These are phyloP conservation scores for Poa annua DNA, from an alignment of 176 grass and related monocot species.

Conservation along the genomic window DNA sequence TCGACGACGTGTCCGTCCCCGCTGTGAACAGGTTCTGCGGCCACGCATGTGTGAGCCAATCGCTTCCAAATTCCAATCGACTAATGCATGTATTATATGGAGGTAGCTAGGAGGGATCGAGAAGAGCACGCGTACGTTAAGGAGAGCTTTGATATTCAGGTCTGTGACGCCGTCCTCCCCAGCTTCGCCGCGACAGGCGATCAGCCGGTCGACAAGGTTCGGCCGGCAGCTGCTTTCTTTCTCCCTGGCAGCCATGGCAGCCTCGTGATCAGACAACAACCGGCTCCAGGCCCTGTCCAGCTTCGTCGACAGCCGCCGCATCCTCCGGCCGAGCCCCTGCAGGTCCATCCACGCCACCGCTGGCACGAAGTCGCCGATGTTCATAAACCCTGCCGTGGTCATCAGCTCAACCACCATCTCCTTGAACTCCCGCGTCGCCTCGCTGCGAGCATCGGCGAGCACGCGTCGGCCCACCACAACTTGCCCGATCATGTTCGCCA, in stretches of 20 bases:
- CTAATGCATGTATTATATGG: background rate
- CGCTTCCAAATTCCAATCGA: background rate
- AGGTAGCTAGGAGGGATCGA: no score
- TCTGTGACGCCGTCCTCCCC: background rate
- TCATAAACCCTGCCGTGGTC: background rate
- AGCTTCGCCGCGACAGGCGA: background rate
- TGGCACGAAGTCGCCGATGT: conserved; percentile 1
- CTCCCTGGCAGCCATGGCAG: background rate
- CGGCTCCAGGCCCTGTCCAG: background rate
- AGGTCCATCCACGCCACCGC: conserved; percentile 4
- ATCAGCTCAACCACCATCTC: conserved; percentile 17
- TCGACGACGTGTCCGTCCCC: conserved; percentile 17
- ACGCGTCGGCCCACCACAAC: background rate
- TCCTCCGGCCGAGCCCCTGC: conserved; percentile 14
- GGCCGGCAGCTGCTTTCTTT: background rate
- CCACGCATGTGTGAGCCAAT: no score
- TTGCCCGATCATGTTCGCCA: background rate
- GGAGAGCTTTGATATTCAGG: conserved; percentile 16
- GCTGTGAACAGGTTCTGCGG: conserved; percentile 16
- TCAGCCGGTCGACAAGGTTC: conserved; percentile 2
- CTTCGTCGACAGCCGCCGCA: background rate
- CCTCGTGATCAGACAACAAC: background rate
- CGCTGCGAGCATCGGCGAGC: background rate
- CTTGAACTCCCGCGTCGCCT: background rate
- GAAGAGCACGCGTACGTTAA: background rate